A percentile compares a stretch with the other conserved stretches of the same genome.
Evolutionary conservation across 208 protist species (phyloP).

Genomic region (Leishmania lainsoni): DNA sequence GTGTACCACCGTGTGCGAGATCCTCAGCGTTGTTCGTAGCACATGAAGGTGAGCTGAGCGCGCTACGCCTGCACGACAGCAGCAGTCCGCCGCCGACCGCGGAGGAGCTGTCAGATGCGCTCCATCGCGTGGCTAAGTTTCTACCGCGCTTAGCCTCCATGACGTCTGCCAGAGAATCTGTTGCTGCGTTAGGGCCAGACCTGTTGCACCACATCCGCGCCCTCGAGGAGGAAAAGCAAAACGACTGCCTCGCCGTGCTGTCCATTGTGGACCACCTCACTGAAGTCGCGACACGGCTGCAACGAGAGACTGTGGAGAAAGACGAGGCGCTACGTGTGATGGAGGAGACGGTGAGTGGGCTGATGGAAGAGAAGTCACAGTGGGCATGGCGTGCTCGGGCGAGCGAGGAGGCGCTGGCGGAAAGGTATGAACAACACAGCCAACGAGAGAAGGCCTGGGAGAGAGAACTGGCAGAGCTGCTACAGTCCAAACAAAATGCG

Average conservation of each 20-base stretch:
- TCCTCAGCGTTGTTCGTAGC: not conserved
- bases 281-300: constrained; percentile 9
- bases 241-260: constrained; percentile 22
- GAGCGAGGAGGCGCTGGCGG: constrained; percentile 27
- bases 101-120: constrained; percentile 11
- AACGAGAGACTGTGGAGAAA: constrained; percentile 20
- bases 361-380: constrained; percentile 30
- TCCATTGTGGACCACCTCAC: constrained; percentile 28
- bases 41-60: not conserved
- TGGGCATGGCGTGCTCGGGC: constrained; percentile 23
- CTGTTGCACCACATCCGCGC: constrained; percentile 18
- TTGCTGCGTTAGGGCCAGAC: constrained; percentile 11
- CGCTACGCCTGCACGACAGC: not conserved
- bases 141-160: constrained; percentile 19
- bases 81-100: not conserved
- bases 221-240: constrained; percentile 30
- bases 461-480: constrained; percentile 12
- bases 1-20: not conserved
- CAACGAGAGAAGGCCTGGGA: constrained; percentile 28
- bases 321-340: constrained; percentile 10
- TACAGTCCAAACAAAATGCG: constrained; percentile 3
- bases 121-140: constrained; percentile 18
- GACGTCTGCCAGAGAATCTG: not conserved
- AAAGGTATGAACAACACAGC: constrained; percentile 25
- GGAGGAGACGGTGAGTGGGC: constrained; percentile 11